phyloP scores from a whole-genome alignment of 2,329 filamentous ascomycete species.

The Tolypocladium album region DNA sequence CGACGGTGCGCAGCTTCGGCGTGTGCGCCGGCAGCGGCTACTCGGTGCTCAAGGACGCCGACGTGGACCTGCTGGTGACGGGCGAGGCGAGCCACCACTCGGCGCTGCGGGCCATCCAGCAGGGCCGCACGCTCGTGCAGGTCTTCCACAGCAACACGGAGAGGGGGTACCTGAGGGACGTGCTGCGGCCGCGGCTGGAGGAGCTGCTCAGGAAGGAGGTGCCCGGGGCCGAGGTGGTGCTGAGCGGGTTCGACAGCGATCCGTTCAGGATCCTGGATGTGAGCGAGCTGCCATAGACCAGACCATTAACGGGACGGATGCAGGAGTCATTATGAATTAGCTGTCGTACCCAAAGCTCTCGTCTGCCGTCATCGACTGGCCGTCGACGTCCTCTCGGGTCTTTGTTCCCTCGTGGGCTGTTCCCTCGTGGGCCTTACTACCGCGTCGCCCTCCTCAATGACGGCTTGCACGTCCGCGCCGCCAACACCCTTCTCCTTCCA shows the following conservation, averaged over 20 bases:
- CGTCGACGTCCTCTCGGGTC: constrained; percentile 8
- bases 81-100: constrained; percentile 93
- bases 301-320: no score
- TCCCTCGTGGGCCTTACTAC: constrained; percentile 21
- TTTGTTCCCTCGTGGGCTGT: constrained; percentile 7
- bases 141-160: constrained; percentile 94
- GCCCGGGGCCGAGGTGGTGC: constrained; percentile 48
- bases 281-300: constrained; percentile 22
- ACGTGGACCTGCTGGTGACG: constrained; percentile 76
- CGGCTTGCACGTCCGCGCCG: constrained; percentile 40
- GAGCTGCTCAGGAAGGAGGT: constrained; percentile 41
- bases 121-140: constrained; percentile 70
- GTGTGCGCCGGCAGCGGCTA: constrained; percentile 87
- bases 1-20: constrained; percentile 56
- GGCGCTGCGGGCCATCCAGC: constrained; percentile 75
- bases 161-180: constrained; percentile 64
- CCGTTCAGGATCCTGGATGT: constrained; percentile 70
- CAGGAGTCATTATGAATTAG: background rate
- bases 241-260: constrained; percentile 75
- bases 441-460: constrained; percentile 44
- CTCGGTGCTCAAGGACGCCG: constrained; percentile 57
- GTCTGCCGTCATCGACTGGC: constrained; percentile 2
- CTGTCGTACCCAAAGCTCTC: background rate
- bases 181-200: constrained; percentile 57
- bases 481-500: constrained; percentile 47